Base-by-base conservation (phyloP, 2,329 filamentous ascomycete species). In the Colletotrichum sp. region DNA sequence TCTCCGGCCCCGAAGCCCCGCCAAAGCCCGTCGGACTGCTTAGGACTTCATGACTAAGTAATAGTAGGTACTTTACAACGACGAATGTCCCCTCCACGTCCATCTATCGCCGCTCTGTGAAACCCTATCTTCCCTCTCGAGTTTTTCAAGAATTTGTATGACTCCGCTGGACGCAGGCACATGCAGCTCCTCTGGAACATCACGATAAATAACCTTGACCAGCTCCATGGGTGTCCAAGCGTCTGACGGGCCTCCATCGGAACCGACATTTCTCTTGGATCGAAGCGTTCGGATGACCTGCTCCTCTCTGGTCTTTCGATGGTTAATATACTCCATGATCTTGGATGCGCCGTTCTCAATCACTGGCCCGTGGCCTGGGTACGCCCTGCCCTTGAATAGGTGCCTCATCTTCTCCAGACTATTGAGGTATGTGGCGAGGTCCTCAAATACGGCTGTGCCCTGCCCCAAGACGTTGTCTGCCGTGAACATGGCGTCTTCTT, bases 381-480 rank as follows among this genome's bases (percentile, higher is more conserved):
- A 99, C 3, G 93, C 95, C 64, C 91, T 88, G 2, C 94, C 94
- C 1, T 84, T 84, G 79, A 95, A 95, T 8, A 92, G 86, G 26
- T 85, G 83, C 61, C 88, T 87, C 95, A 98, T 97, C 78, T 88
- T 89, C 52, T 92, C 88, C 14, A 98, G 87, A 75, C 92, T 95
- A 24, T 83, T 81, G 77, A 98, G 86, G 82, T 98, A 98, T 0
- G 87, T 85, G 2, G 86, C 83, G 10, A 98, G 87, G 78, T 97
- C 92, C 83, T 98, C 95, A 79, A 98, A 98, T 0, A 97, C 95
- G 5, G 94, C 93, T 3, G 95, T 98, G 14, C 95, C 95, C 76
- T 98, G 95, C 1, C 96, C 96, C 3, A 98, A 89, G 3, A 98
- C 93, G 82, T 96, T 98, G 84, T 98, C 96, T 8, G 94, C 96